Evolutionary conservation across 768 basidiomycete species (phyloP).

Genomic region (Boletus rex-veris): DNA sequence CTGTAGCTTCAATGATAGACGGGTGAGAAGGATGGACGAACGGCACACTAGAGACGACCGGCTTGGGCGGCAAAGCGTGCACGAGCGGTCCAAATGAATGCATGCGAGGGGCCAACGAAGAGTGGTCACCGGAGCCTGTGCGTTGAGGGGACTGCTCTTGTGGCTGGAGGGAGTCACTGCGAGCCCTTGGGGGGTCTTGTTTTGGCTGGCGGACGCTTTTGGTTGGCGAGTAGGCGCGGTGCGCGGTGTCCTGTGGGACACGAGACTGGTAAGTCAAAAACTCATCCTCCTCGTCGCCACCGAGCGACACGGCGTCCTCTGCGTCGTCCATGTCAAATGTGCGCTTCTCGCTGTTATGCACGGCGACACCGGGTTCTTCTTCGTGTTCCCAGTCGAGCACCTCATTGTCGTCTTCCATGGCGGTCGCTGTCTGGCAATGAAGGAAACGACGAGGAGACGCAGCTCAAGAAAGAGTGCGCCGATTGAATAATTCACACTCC

Average conservation of each 20-base stretch:
- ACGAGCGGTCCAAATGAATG: constrained; percentile 41
- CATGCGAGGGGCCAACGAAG: constrained; percentile 23
- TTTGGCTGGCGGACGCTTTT: constrained; percentile 11
- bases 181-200: constrained; percentile 10
- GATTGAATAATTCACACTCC: constrained; percentile 15
- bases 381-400: constrained; percentile 68
- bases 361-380: constrained; percentile 43
- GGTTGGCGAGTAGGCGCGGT: constrained; percentile 18
- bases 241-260: constrained; percentile 26
- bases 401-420: constrained; percentile 67
- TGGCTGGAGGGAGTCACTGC: constrained; percentile 4
- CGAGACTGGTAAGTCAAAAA: constrained; percentile 44
- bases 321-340: constrained; percentile 38
- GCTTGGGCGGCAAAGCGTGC: constrained; percentile 71
- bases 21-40: constrained; percentile 55
- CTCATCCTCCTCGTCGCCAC: constrained; percentile 68
- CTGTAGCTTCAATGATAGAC: constrained; percentile 57
- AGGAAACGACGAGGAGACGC: constrained; percentile 12
- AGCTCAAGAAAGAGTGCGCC: constrained; percentile 3
- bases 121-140: constrained; percentile 17
- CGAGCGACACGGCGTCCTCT: constrained; percentile 68
- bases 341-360: constrained; percentile 38
- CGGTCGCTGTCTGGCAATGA: constrained; percentile 14
- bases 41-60: constrained; percentile 47
- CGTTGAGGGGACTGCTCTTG: constrained; percentile 10